Evolutionary conservation across 2,329 filamentous ascomycete species (phyloP), one percentile per base, ranked within the genome.

Genomic region (Colletotrichum scovillei): DNA sequence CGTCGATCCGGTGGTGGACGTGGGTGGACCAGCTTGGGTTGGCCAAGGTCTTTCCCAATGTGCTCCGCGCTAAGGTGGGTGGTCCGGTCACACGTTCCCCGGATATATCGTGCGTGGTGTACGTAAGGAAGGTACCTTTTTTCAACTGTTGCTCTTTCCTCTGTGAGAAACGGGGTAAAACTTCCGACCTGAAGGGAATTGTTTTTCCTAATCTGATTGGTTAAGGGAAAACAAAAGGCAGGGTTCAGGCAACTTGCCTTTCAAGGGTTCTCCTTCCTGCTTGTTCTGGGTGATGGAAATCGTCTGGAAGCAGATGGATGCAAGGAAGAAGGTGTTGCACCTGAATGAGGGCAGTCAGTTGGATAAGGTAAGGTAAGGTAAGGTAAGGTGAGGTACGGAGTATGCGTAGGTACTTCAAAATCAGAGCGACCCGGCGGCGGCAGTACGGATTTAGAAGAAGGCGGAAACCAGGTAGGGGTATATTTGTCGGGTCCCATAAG

Each of bases 21-120:
- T 28, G 26, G 49, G 62, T 65, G 49, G 49, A 53, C 30, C 49
- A 65, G 63, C 38, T 42, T n/a, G 19, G 42, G 16, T 49, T 49
- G 19, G 7, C 42, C 42, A 49, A 49, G 42, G 42, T 49, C 63
- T 65, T 65, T 57, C 63, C 63, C 46, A 24, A 64, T 53, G 62
- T 56, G 53, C 52, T 65, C 63, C 52, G 49, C 63, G 63, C 49
- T 65, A 65, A 57, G 49, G 46, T 64, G 62, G 63, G 38, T 64
- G 28, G 62, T 49, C 62, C 46, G 14, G 52, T 30, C 63, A 65
- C 52, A 65, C 63, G 32, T 57, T 65, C 63, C 49, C 49, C 63
- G 22, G 52, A 65, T 65, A 64, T 55, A 64, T 55, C 46, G 30
- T 38, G 32, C 9, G 30, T 22, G 32, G 32, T 32, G 32, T 32